Evolutionary conservation across 352 stramenopile species (phyloP).

Genomic region (Pilasporangium apinafurcum): DNA sequence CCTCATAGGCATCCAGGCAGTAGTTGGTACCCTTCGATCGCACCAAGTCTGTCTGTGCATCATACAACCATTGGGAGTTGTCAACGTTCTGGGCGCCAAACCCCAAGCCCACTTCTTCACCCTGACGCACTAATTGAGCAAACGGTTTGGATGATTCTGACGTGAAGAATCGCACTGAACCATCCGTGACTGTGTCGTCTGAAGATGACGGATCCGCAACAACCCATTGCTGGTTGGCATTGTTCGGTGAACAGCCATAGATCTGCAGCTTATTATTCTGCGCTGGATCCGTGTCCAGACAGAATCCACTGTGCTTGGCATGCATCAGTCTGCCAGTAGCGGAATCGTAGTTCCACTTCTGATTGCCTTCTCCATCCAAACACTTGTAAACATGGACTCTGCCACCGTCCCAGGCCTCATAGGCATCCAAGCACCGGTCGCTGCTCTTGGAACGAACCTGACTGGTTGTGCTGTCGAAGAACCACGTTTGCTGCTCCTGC

Average conservation of each 20-base stretch:
- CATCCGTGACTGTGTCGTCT: too few species aligned
- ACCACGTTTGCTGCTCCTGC: constrained; percentile 58
- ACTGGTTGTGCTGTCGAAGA: constrained; percentile 40
- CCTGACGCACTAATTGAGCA: constrained; percentile 26
- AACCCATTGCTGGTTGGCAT: constrained; percentile 51
- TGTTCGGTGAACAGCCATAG: constrained; percentile 41
- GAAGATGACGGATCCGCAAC: constrained; percentile 10
- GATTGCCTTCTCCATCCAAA: constrained; percentile 42
- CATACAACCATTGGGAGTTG: constrained; percentile 35
- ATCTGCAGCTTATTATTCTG: constrained; percentile 55
- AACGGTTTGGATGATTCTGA: constrained; percentile 29
- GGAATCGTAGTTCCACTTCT: constrained; percentile 63
- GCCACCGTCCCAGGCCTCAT: constrained; percentile 38
- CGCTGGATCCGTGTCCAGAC: constrained; percentile 38
- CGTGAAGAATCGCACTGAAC: constrained; percentile 28
- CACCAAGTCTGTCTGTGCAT: constrained; percentile 27
- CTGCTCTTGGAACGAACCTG: constrained; percentile 62
- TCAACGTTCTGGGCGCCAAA: constrained; percentile 11
- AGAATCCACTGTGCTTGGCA: constrained; percentile 37
- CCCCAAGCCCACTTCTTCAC: constrained; percentile 15
- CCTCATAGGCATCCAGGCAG: constrained; percentile 61
- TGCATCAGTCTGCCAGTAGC: constrained; percentile 37
- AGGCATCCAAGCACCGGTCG: constrained; percentile 59
- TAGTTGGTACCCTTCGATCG: constrained; percentile 31
- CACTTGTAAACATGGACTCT: constrained; percentile 53